These are phyloP conservation scores for Salix viminalis DNA, from an alignment of 345 rosid species.

Conservation along the genomic window DNA sequence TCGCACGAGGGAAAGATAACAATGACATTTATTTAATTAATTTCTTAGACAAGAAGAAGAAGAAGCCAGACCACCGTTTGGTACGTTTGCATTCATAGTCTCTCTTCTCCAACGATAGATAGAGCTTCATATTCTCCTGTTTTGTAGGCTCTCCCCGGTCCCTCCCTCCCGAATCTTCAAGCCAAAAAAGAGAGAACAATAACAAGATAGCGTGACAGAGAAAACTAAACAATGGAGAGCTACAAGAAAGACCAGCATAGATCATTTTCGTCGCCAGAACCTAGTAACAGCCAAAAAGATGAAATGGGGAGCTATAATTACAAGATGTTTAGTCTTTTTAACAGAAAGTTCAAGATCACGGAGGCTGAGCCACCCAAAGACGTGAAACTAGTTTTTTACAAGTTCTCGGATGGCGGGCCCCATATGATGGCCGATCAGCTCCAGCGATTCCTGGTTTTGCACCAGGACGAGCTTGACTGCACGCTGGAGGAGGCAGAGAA, in stretches of 20 bases:
- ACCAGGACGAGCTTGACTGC: slow-evolving; percentile 15
- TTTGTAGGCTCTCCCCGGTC: slow-evolving; percentile 15
- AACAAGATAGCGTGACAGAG: background rate
- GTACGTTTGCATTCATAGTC: background rate
- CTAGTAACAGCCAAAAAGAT: background rate
- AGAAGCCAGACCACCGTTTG: background rate
- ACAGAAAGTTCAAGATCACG: slow-evolving; percentile 32
- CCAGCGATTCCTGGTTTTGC: slow-evolving; percentile 17
- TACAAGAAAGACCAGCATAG: slow-evolving; percentile 14
- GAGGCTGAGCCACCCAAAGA: slow-evolving; percentile 26
- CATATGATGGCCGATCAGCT: slow-evolving; percentile 22
- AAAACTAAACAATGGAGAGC: slow-evolving; percentile 8
- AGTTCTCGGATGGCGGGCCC: slow-evolving; percentile 12
- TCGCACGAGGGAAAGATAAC: background rate
- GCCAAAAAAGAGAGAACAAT: background rate
- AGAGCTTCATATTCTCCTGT: slow-evolving; percentile 46
- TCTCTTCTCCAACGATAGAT: slow-evolving; percentile 21
- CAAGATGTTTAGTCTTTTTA: slow-evolving; percentile 29
- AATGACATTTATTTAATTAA: background rate
- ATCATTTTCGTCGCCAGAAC: background rate
- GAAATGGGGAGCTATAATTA: slow-evolving; percentile 29
- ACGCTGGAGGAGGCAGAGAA: slow-evolving; percentile 10
- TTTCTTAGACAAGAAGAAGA: background rate
- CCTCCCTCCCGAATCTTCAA: background rate
- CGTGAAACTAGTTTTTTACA: slow-evolving; percentile 9